Evolutionary conservation across 768 basidiomycete genomes (phyloP), one percentile per base, ranked within the genome.

Genomic region (Mycena metata): DNA sequence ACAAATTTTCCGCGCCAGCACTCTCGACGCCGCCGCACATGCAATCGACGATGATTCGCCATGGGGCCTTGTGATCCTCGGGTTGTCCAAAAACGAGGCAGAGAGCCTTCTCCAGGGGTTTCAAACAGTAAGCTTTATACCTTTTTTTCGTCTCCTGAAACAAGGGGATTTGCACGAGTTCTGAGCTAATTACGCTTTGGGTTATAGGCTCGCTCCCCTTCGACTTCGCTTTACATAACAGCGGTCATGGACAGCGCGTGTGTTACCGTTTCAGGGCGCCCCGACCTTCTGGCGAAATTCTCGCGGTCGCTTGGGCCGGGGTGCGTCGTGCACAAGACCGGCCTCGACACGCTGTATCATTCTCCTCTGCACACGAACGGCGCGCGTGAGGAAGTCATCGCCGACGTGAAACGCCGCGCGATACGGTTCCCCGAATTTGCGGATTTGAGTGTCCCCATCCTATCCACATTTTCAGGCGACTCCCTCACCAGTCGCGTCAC

Each of bases 181-280:
- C 6, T 52, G 24, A 52, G 39, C 39, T 54, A 41, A 49, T 50
- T 60, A 49, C 35, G 11, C 16, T 50, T 47, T 58, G 42, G 9
- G 26, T 59, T 46, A 24, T 46, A 59, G 58, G 17, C 30, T 60
- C 0, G 21, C 21, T n/a, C 33, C 5, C 42, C 61, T 55, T 52
- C 49, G 30, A 35, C 42, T 23, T 49, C 74, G 17, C 76, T 90
- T 73, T 81, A 76, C 72, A 77, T 90, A 50, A 89, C 89, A 0
- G 86, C 88, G 11, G 78, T 88, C 64, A 79, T 86, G 55, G 83
- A 84, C 65, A 79, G 82, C 59, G 76, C 70, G 13, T 84, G 81
- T 61, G 78, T 88, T 60, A 89, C 89, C 13, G 77, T 90, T 55
- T 91, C 90, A 3, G 90, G 89, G 24, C 83, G 79, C 55, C 89